phyloP scores from a whole-genome alignment of 1,284 basidiomycete genomes.

The Malassezia obtusa region DNA sequence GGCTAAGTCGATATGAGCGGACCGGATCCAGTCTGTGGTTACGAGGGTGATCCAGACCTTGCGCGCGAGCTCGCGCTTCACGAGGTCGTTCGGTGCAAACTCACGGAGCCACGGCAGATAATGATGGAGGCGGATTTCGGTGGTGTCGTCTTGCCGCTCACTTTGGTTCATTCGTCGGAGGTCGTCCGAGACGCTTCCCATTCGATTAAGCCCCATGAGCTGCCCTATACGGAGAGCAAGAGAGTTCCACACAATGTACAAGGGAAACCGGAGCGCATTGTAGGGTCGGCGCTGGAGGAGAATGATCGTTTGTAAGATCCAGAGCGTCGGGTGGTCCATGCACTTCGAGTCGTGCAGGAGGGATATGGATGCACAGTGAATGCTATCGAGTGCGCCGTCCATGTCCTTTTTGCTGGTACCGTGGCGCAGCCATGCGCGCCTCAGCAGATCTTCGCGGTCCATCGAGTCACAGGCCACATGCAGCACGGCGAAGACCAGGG shows the following conservation, averaged over 20 bases:
- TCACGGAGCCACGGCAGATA: background rate
- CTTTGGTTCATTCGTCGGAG: background rate
- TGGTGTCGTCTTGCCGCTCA: background rate
- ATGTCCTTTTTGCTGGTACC: background rate
- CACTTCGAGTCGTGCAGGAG: background rate
- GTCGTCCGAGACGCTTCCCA: background rate
- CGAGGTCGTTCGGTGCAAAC: background rate
- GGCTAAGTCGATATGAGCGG: background rate
- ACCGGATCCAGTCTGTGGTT: background rate
- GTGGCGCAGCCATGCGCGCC: background rate
- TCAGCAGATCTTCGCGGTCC: background rate
- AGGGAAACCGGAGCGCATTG: background rate
- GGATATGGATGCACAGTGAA: background rate
- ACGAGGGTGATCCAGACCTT: background rate
- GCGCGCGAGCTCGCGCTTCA: background rate
- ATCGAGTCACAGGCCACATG: background rate
- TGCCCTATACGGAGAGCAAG: conserved; percentile 1
- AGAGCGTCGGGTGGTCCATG: background rate
- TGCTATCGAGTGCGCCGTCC: background rate
- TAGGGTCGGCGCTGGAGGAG: background rate
- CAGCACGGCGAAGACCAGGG: background rate
- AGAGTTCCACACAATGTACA: background rate
- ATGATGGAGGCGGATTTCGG: background rate
- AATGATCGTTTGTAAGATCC: background rate
- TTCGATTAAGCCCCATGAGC: background rate